Base-by-base conservation (phyloP, 2,329 filamentous ascomycete species). In the Aspergillus hortae region DNA sequence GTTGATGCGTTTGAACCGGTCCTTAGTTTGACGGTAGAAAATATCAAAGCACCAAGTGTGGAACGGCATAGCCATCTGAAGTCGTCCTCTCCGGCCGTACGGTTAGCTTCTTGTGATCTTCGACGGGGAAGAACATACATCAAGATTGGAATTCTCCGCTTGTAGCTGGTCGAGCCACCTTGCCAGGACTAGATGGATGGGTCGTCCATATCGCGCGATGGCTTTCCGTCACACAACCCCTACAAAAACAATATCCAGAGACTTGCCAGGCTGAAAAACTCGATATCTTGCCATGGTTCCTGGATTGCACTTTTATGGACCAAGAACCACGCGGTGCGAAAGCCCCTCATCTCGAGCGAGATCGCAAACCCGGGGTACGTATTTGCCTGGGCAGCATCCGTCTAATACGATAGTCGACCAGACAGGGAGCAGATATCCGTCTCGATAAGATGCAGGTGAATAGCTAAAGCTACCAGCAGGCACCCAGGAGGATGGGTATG, bases 41-140 rank as follows among this genome's bases (percentile, higher is more conserved):
- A 59, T 59, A 48, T 59, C 56, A 23, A 61, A 60, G 36, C 58
- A 59, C 58, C 56, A 59, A 1, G 59, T 56, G 32, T 60, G 58
- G 27, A 61, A 60, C 2, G 56, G 59, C 53, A 61, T 56, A 40
- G 3, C 44, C 36, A 17, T 49, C 17, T 21, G 46, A 15, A 4
- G 7, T 12, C n/a, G 2, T 17, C 2, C 30, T 3, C 36, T 51
- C 23, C 9, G 15, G 36, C 45, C 49, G 27, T 4, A 2, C 23
- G 17, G 3, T 42, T 41, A n/a, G 14, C 19, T 35, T 14, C 4
- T 6, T 19, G 19, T 19, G 19, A 19, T 19, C 19, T 19, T 19
- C 19, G 19, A 19, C 19, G 2, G 19, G 19, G 19, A 19, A 19
- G 19, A 38, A 50, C 56, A 42, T 33, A 56, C 56, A 36, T 35